Conservation (phyloP, 345 rosid species). For the Dimocarpus longan region DNA sequence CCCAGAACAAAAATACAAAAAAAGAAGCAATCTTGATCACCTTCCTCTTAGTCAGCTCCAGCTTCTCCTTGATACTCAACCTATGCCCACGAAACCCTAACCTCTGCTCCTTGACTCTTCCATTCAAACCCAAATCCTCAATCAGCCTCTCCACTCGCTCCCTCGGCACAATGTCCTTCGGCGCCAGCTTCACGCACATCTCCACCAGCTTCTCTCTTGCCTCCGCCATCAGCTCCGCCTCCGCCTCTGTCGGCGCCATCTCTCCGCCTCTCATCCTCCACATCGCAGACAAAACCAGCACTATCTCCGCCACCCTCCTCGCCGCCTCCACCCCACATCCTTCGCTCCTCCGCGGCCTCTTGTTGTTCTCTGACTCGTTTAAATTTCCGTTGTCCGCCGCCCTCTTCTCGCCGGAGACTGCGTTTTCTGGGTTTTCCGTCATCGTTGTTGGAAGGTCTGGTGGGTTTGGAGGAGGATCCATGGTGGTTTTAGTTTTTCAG, state of each 20-base stretch:
- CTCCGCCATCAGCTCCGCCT: conserved; percentile 67
- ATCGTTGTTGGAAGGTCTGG: not conserved
- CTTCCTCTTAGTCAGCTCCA: conserved; percentile 64
- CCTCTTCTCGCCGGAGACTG: conserved; percentile 28
- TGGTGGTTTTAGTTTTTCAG: conserved; percentile 11
- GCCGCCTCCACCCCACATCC: conserved; percentile 26
- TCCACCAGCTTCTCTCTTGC: conserved; percentile 70
- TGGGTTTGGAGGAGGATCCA: conserved; percentile 22
- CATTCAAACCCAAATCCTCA: conserved; percentile 83
- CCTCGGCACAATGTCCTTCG: conserved; percentile 62
- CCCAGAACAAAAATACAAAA: not conserved
- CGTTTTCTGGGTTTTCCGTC: not conserved
- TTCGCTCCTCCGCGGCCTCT: conserved; percentile 39
- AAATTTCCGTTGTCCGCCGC: conserved; percentile 27
- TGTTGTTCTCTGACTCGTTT: conserved; percentile 25
- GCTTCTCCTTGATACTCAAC: conserved; percentile 70
- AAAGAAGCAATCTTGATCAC: conserved; percentile 28
- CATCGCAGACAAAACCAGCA: conserved; percentile 74
- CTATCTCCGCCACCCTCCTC: conserved; percentile 82
- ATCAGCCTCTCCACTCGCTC: conserved; percentile 62
- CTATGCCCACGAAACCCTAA: conserved; percentile 54
- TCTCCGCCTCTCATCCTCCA: conserved; percentile 76
- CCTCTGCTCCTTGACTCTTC: conserved; percentile 56
- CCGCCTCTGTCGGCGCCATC: conserved; percentile 60
- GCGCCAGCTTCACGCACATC: conserved; percentile 54